These are phyloP conservation scores for Coprinopsis marcescibilis DNA, from an alignment of 768 basidiomycete genomes.

Conservation along the genomic window DNA sequence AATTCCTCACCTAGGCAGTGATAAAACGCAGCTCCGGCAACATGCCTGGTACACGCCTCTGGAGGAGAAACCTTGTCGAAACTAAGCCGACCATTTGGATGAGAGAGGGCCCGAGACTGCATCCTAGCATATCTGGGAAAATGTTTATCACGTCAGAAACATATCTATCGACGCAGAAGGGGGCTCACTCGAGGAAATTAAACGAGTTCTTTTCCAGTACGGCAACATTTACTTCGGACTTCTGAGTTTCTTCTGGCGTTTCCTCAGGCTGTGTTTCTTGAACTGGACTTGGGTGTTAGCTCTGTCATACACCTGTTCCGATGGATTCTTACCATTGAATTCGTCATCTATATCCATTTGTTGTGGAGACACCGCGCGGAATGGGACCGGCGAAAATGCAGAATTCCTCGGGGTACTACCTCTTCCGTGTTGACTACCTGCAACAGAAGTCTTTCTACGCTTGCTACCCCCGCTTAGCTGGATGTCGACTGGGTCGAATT, in stretches of 20 bases:
- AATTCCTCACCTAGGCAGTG: constrained; percentile 67
- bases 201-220: constrained; percentile 71
- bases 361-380: constrained; percentile 35
- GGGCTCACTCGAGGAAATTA: constrained; percentile 71
- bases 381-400: constrained; percentile 50
- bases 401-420: constrained; percentile 23
- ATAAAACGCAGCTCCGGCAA: constrained; percentile 79
- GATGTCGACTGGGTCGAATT: constrained; percentile 38
- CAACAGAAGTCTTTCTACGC: constrained; percentile 56
- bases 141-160: too few relatives aligned
- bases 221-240: constrained; percentile 47
- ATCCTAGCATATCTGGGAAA: constrained; percentile 64
- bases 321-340: constrained; percentile 50
- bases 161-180: too few relatives aligned
- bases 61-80: constrained; percentile 67
- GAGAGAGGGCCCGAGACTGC: constrained; percentile 59
- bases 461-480: constrained; percentile 38
- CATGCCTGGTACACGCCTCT: constrained; percentile 62
- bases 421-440: constrained; percentile 42
- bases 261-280: constrained; percentile 15
- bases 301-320: background rate
- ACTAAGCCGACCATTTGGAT: constrained; percentile 37
- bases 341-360: constrained; percentile 53
- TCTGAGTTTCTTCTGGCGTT: constrained; percentile 39
- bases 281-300: background rate